A percentile compares a stretch with the other conserved stretches of the same genome.
Conservation (phyloP, 1,284 basidiomycete species). For the Baeospora myosura region DNA sequence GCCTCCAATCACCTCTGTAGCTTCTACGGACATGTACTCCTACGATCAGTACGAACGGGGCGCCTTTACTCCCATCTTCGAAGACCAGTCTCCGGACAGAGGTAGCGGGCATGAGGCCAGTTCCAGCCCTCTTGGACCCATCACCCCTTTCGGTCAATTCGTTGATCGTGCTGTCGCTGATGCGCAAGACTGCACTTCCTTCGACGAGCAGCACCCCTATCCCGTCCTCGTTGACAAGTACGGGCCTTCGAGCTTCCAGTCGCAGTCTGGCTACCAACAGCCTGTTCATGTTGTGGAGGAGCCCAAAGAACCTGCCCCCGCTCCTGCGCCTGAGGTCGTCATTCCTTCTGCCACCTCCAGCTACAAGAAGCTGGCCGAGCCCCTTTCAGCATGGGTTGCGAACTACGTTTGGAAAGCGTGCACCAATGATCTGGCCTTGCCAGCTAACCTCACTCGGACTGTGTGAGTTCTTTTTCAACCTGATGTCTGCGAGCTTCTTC, state of each 20-base stretch:
- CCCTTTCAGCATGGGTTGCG: slow-evolving; percentile 70
- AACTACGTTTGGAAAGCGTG: slow-evolving; percentile 75
- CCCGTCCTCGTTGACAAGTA: background rate
- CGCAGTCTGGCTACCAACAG: slow-evolving; percentile 18
- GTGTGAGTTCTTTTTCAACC: slow-evolving; percentile 36
- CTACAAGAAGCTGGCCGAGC: slow-evolving; percentile 67
- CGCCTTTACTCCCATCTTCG: slow-evolving; percentile 55
- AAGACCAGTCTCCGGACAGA: slow-evolving; percentile 57
- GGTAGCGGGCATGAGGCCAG: slow-evolving; percentile 39
- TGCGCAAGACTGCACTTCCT: background rate
- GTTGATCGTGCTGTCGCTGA: slow-evolving; percentile 62
- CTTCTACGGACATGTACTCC: slow-evolving; percentile 16
- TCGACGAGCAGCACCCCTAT: slow-evolving; percentile 10
- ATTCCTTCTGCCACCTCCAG: slow-evolving; percentile 45
- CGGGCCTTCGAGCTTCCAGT: slow-evolving; percentile 1
- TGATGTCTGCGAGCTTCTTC: slow-evolving; percentile 5
- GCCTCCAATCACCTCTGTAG: too few relatives aligned
- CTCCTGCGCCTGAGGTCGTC: slow-evolving; percentile 34
- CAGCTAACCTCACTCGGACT: slow-evolving; percentile 36
- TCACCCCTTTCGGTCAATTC: slow-evolving; percentile 69
- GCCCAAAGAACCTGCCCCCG: slow-evolving; percentile 27
- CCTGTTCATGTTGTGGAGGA: slow-evolving; percentile 18
- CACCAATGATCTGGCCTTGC: slow-evolving; percentile 55
- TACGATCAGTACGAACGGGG: slow-evolving; percentile 35
- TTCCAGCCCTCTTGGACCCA: slow-evolving; percentile 63